Evolutionary conservation across 2,329 filamentous ascomycete species (phyloP).

Genomic region (Hymenoscyphus albidus): DNA sequence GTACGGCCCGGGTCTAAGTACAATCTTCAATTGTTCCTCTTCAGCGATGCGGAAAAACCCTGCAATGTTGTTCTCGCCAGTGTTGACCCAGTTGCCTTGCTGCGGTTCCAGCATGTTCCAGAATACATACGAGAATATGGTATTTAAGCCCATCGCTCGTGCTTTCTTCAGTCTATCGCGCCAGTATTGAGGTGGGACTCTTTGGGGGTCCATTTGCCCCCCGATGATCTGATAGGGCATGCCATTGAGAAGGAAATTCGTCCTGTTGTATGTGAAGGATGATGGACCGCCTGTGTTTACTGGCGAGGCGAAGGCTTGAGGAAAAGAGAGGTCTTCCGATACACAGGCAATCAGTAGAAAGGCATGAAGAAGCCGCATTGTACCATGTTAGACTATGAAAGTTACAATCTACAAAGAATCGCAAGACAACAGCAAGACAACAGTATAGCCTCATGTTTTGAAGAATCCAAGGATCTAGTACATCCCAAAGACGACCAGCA

Average conservation of each 20-base stretch:
- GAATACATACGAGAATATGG: slow-evolving; percentile 48
- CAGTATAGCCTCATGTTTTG: no score
- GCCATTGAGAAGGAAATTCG: slow-evolving; percentile 41
- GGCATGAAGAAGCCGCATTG: background rate
- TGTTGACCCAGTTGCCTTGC: slow-evolving; percentile 39
- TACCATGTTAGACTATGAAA: background rate
- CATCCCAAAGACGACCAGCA: no score
- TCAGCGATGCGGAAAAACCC: slow-evolving; percentile 45
- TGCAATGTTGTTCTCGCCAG: slow-evolving; percentile 44
- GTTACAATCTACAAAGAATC: background rate
- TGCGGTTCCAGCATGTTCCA: slow-evolving; percentile 47
- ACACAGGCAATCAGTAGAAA: background rate
- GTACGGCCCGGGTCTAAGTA: slow-evolving; percentile 46
- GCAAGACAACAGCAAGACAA: no score
- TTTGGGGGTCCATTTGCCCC: slow-evolving; percentile 49
- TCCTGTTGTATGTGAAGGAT: slow-evolving; percentile 40
- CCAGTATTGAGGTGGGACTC: slow-evolving; percentile 46
- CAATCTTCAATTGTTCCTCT: slow-evolving; percentile 45
- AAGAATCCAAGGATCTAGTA: no score
- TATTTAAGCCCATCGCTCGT: slow-evolving; percentile 47
- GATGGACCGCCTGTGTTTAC: background rate
- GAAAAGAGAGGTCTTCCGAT: background rate
- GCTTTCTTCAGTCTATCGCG: slow-evolving; percentile 43
- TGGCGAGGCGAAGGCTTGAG: background rate
- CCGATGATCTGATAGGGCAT: slow-evolving; percentile 43